These are phyloP conservation scores for Diaporthe sp. DNA, from an alignment of 2,329 filamentous ascomycete genomes.

Conservation along the genomic window DNA sequence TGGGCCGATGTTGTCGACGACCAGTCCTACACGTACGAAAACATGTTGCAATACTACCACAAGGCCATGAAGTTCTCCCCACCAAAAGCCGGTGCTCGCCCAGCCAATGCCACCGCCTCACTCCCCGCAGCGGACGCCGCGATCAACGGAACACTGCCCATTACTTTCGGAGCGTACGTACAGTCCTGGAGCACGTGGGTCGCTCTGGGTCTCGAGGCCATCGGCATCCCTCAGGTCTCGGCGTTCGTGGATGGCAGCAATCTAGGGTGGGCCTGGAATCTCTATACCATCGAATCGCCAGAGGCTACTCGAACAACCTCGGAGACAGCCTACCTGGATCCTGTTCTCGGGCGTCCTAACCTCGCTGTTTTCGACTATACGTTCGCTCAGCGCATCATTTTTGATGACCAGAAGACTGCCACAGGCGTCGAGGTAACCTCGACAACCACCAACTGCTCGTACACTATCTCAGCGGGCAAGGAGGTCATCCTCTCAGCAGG, in stretches of 20 bases:
- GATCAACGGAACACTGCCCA: background rate
- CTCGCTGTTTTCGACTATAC: conserved; percentile 19
- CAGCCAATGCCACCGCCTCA: conserved; percentile 14
- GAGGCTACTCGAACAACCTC: background rate
- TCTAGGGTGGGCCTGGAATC: background rate
- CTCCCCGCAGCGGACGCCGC: background rate
- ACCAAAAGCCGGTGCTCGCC: background rate
- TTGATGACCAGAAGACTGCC: conserved; percentile 22
- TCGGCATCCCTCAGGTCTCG: background rate
- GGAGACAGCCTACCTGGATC: conserved; percentile 9
- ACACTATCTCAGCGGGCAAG: conserved; percentile 15
- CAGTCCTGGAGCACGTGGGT: conserved; percentile 27
- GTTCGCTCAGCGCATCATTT: conserved; percentile 12
- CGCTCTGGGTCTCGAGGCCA: conserved; percentile 1
- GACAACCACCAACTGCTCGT: background rate
- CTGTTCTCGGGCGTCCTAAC: background rate
- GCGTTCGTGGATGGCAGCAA: conserved; percentile 11
- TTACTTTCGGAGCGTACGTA: conserved; percentile 8
- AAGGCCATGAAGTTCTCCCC: conserved; percentile 23
- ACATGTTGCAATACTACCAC: conserved; percentile 24
- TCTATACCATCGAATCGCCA: background rate
- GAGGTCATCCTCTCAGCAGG: conserved; percentile 57
- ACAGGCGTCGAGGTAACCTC: conserved; percentile 9
- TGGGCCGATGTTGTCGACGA: conserved; percentile 31
- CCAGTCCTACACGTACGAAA: conserved; percentile 21